Conservation (phyloP, 1,284 basidiomycete genomes). For the Moesziomyces sp. region DNA sequence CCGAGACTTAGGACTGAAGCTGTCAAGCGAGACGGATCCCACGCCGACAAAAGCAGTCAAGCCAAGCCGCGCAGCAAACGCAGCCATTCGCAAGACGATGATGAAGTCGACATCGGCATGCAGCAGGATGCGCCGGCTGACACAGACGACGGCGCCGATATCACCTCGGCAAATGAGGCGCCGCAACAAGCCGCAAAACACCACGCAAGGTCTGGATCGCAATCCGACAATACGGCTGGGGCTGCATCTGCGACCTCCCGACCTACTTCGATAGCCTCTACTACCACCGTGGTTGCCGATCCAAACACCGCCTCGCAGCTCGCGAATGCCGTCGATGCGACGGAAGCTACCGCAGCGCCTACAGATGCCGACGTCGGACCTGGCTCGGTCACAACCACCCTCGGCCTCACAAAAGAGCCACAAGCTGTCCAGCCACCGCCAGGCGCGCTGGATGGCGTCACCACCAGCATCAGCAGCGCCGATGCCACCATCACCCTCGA, state of each 20-base stretch:
- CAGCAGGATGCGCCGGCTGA: slow-evolving; percentile 15
- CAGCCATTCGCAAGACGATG: slow-evolving; percentile 14
- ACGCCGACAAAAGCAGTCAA: not conserved
- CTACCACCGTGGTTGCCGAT: slow-evolving; percentile 39
- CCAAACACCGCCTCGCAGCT: slow-evolving; percentile 64
- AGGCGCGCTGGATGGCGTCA: slow-evolving; percentile 61
- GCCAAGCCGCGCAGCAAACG: not conserved
- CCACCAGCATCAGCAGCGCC: slow-evolving; percentile 61
- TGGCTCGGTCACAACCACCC: slow-evolving; percentile 35
- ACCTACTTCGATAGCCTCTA: slow-evolving; percentile 7
- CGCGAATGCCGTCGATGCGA: slow-evolving; percentile 28
- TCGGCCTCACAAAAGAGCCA: slow-evolving; percentile 55
- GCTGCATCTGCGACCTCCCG: not conserved
- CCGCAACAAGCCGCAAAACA: too few species aligned
- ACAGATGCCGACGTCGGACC: slow-evolving; percentile 18
- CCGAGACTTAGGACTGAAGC: not conserved
- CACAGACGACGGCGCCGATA: slow-evolving; percentile 8
- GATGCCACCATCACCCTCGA: slow-evolving; percentile 66
- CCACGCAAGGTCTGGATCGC: too few species aligned
- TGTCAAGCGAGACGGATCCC: not conserved
- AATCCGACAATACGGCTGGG: too few species aligned
- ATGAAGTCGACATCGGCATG: slow-evolving; percentile 30
- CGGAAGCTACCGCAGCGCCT: slow-evolving; percentile 8
- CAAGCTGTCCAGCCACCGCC: slow-evolving; percentile 57
- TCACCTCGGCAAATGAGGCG: not conserved